Conservation (phyloP, 2,329 filamentous ascomycete species). For the Bipolaris victoriae region DNA sequence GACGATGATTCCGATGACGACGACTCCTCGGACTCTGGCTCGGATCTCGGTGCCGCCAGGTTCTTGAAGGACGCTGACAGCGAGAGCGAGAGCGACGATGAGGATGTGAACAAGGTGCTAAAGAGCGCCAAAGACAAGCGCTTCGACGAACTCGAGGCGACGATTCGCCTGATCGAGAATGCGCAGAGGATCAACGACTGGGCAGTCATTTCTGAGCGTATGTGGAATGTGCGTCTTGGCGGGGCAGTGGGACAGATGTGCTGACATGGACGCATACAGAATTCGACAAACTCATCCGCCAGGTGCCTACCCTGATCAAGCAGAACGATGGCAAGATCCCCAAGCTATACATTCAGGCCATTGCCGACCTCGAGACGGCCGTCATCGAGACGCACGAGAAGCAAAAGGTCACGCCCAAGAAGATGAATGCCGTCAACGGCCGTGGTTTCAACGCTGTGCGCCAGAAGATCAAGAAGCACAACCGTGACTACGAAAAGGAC, state of each 20-base stretch:
- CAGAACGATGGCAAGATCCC: slow-evolving; percentile 75
- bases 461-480: slow-evolving; percentile 98
- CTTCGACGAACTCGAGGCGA: slow-evolving; percentile 88
- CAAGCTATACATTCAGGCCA: slow-evolving; percentile 89
- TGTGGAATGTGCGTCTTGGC: slow-evolving; percentile 42
- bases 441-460: slow-evolving; percentile 96
- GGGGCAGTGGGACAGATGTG: slow-evolving; percentile 16
- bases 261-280: slow-evolving; percentile 60
- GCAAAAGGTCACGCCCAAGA: slow-evolving; percentile 94
- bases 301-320: slow-evolving; percentile 65
- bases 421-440: slow-evolving; percentile 97
- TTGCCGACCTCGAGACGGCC: slow-evolving; percentile 91
- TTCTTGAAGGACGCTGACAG: slow-evolving; percentile 85
- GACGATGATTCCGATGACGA: slow-evolving; percentile 66
- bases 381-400: slow-evolving; percentile 94
- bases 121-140: slow-evolving; percentile 99
- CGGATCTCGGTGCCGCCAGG: slow-evolving; percentile 73
- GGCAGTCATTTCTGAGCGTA: slow-evolving; percentile 89
- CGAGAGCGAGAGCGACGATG: slow-evolving; percentile 81
- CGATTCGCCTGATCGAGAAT: slow-evolving; percentile 91
- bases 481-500: slow-evolving; percentile 88
- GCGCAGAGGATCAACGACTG: slow-evolving; percentile 97
- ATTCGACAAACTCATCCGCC: slow-evolving; percentile 92
- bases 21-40: slow-evolving; percentile 60
- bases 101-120: slow-evolving; percentile 83